Evolutionary conservation across 768 basidiomycete species (phyloP).

Genomic region (Gymnopilus dilepis): DNA sequence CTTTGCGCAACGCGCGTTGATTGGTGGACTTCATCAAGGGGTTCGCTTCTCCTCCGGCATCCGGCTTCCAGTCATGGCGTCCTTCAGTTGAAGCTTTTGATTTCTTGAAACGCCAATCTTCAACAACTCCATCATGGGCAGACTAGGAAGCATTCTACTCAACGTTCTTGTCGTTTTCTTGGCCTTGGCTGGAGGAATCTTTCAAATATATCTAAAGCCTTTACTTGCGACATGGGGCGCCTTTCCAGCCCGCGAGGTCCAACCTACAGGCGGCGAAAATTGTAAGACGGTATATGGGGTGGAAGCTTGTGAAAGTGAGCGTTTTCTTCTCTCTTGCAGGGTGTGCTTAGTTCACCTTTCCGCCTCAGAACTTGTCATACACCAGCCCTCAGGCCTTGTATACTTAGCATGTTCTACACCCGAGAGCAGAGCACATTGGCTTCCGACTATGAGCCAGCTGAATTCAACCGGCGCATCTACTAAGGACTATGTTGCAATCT

Average conservation of each 20-base stretch:
- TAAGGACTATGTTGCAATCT: constrained; percentile 64
- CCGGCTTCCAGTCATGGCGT: background rate
- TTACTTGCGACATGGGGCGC: constrained; percentile 46
- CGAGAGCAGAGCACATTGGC: constrained; percentile 52
- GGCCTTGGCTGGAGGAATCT: constrained; percentile 50
- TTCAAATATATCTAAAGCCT: constrained; percentile 53
- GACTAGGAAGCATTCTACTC: constrained; percentile 18
- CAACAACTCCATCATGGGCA: constrained; percentile 11
- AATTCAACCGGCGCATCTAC: constrained; percentile 42
- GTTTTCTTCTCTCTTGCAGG: background rate
- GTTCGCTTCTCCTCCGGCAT: background rate
- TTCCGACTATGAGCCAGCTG: constrained; percentile 45
- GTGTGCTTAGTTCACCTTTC: background rate
- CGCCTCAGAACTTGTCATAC: constrained; percentile 57
- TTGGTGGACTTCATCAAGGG: background rate
- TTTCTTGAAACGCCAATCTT: background rate
- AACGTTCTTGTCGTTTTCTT: constrained; percentile 38
- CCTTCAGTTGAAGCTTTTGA: background rate
- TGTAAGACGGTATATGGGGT: constrained; percentile 56
- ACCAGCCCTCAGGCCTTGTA: constrained; percentile 57
- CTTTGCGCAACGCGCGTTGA: too few species aligned
- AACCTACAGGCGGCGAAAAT: constrained; percentile 45
- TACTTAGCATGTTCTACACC: constrained; percentile 69
- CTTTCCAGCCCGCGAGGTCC: constrained; percentile 42
- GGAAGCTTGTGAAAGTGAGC: constrained; percentile 72